Conservation (phyloP, 164 flowering plant genomes). For the Stephania yunnanensis region DNA sequence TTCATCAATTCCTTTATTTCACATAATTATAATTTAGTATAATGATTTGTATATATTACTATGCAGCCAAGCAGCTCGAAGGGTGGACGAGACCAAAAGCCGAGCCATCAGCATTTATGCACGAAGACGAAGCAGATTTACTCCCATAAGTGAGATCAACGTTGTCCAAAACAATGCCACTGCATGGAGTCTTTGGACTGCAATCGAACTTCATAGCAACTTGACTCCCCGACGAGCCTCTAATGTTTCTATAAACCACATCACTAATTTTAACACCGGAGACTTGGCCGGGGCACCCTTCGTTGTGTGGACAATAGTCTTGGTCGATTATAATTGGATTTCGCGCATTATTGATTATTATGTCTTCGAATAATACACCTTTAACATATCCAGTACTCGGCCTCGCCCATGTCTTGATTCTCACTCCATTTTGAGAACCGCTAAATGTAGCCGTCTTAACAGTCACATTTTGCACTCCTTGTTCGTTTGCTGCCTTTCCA, state of each 20-base stretch:
- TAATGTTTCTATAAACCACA: conserved; percentile 1
- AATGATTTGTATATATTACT: not conserved
- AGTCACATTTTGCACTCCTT: conserved; percentile 11
- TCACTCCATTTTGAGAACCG: conserved; percentile 4
- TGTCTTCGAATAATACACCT: not conserved
- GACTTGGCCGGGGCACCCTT: conserved; percentile 4
- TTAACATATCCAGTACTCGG: conserved; percentile 2
- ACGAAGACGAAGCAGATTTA: conserved; percentile 4
- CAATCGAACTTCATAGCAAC: conserved; percentile 14
- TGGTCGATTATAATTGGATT: conserved; percentile 21
- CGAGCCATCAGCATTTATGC: conserved; percentile 6
- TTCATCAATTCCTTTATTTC: too few relatives aligned
- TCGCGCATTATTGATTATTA: not conserved
- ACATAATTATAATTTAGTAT: too few relatives aligned
- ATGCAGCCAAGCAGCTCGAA: not conserved
- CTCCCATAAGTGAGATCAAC: conserved; percentile 8
- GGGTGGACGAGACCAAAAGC: not conserved
- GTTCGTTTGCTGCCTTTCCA: not conserved
- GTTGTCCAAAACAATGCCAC: not conserved
- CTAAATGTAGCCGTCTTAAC: conserved; percentile 9
- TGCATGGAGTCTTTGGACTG: conserved; percentile 3
- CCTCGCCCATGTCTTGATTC: conserved; percentile 7
- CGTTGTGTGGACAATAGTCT: conserved; percentile 9
- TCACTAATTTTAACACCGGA: conserved; percentile 12
- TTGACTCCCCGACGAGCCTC: conserved; percentile 3